Percentiles rank a stretch among this genome's conserved stretches.
Conservation (phyloP, 2,329 filamentous ascomycete species). For the Arthrobotrys iridis region DNA sequence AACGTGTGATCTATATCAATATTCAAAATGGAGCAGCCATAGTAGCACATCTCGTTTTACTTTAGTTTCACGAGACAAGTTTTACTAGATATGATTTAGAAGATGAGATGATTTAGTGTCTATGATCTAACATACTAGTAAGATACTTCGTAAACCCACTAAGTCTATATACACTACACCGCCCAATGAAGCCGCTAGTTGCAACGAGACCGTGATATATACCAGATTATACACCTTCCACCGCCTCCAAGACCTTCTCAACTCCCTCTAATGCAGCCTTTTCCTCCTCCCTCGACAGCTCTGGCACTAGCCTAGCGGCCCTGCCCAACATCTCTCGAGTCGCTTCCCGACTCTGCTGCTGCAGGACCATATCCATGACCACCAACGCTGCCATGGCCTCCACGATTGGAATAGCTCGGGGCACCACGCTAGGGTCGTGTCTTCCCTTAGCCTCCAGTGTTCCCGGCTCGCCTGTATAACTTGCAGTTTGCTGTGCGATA, state of each 20-base stretch:
- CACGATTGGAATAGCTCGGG: slow-evolving; percentile 84
- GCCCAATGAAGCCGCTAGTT: neutral
- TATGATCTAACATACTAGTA: neutral
- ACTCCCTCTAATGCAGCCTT: slow-evolving; percentile 22
- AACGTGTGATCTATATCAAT: too few relatives aligned
- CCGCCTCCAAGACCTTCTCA: slow-evolving; percentile 22
- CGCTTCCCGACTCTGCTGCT: slow-evolving; percentile 71
- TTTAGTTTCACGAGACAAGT: too few relatives aligned
- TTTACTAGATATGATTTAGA: too few relatives aligned
- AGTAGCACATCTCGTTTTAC: too few relatives aligned
- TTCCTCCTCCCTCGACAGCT: slow-evolving; percentile 32
- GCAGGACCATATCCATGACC: slow-evolving; percentile 85
- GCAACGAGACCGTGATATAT: neutral
- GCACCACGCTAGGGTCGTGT: slow-evolving; percentile 93
- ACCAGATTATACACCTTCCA: neutral
- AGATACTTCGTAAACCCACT: neutral
- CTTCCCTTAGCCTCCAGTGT: slow-evolving; percentile 88
- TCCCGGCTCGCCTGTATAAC: slow-evolving; percentile 79
- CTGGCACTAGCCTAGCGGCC: slow-evolving; percentile 34
- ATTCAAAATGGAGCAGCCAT: too few relatives aligned
- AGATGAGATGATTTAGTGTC: too few relatives aligned
- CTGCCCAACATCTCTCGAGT: slow-evolving; percentile 41
- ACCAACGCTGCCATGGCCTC: slow-evolving; percentile 91
- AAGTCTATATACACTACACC: slow-evolving; percentile 3
- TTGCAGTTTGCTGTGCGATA: slow-evolving; percentile 83